phyloP scores from a whole-genome alignment of 73 alveolate genomes.

The Durusdinium trenchii region DNA sequence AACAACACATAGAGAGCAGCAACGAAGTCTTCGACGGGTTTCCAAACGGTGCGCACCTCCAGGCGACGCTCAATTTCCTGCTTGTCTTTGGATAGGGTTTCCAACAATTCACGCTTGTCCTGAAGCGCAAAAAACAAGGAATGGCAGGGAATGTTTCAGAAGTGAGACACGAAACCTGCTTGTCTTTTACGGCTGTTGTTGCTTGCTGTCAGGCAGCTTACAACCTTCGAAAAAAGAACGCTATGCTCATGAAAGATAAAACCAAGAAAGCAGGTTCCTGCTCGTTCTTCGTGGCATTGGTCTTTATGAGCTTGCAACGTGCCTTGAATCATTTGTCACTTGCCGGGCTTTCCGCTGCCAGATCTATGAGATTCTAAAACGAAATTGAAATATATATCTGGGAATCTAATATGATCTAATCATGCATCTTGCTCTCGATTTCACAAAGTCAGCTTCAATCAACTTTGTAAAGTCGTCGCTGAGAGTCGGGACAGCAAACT shows the following conservation, averaged over 20 bases:
- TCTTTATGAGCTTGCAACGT: slow-evolving; percentile 87
- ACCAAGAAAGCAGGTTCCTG: too few relatives aligned
- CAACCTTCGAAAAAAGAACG: too few relatives aligned
- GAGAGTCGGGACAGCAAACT: slow-evolving; percentile 46
- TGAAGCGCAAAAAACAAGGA: background rate
- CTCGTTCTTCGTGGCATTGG: slow-evolving; percentile 87
- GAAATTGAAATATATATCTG: too few relatives aligned
- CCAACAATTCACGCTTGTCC: slow-evolving; percentile 74
- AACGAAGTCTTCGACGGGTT: too few relatives aligned
- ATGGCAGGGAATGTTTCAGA: background rate
- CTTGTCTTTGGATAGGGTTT: slow-evolving; percentile 74
- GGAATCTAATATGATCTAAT: too few relatives aligned
- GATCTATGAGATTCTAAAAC: background rate
- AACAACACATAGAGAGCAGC: too few relatives aligned
- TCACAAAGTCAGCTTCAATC: background rate
- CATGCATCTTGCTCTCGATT: too few relatives aligned
- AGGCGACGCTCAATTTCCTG: slow-evolving; percentile 59
- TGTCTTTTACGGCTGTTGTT: background rate
- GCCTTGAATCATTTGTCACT: too few relatives aligned
- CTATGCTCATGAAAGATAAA: too few relatives aligned
- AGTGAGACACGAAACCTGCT: background rate
- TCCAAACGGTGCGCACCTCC: background rate
- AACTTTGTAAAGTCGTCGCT: too few relatives aligned
- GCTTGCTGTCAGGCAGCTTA: background rate
- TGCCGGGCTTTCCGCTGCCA: background rate